Evolutionary conservation across 139 green algal species (phyloP).

Genomic region (Klebsormidium nitens): DNA sequence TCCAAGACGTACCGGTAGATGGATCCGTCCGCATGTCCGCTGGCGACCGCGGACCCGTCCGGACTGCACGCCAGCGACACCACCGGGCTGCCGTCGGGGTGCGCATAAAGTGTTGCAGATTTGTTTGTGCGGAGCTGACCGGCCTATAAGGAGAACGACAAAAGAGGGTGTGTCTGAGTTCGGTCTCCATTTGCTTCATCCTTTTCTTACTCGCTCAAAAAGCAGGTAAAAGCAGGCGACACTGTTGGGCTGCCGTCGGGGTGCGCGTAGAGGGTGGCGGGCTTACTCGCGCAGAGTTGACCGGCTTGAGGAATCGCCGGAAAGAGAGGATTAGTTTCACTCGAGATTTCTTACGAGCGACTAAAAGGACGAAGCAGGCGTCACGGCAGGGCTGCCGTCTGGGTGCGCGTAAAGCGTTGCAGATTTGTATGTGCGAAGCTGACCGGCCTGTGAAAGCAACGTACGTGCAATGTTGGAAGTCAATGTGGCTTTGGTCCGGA

Average conservation of each 20-base stretch:
- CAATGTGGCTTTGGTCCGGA: no score
- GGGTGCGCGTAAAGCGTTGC: slow-evolving; percentile 67
- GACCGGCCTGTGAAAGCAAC: no score
- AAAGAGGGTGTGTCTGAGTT: no score
- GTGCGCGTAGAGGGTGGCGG: slow-evolving; percentile 63
- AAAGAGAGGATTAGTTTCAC: no score
- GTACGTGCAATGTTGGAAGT: no score
- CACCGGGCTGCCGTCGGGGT: slow-evolving; percentile 58
- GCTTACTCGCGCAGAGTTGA: slow-evolving; percentile 67
- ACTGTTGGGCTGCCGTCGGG: slow-evolving; percentile 57
- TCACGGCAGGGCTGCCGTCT: slow-evolving; percentile 54
- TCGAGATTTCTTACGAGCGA: no score
- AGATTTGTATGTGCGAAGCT: slow-evolving; percentile 64
- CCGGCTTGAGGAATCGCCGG: no score
- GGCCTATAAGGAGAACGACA: no score
- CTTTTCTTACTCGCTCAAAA: no score
- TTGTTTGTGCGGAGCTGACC: slow-evolving; percentile 65
- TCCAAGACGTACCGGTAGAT: slow-evolving; percentile 66
- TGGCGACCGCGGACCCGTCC: slow-evolving; percentile 55
- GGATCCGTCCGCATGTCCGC: slow-evolving; percentile 64
- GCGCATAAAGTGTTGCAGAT: slow-evolving; percentile 60
- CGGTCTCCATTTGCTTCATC: no score
- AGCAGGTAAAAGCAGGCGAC: slow-evolving; percentile 51
- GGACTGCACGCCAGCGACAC: slow-evolving; percentile 53
- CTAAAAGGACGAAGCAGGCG: no score